phyloP scores from a whole-genome alignment of 1,284 basidiomycete genomes.

The Volvariella surrecta region DNA sequence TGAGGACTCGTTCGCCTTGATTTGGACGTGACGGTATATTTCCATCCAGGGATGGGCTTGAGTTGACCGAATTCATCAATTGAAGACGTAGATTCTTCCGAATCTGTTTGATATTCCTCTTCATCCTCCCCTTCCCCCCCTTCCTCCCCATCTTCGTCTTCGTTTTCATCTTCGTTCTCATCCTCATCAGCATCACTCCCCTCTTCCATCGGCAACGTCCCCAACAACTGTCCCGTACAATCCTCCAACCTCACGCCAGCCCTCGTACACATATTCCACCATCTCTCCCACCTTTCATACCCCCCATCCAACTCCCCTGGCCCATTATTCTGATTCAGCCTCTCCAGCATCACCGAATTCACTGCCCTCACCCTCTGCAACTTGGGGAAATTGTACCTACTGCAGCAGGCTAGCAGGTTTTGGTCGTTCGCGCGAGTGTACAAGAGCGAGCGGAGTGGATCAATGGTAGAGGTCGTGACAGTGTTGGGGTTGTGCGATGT shows the following conservation, averaged over 20 bases:
- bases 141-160: slow-evolving; percentile 17
- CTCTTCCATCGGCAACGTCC: slow-evolving; percentile 43
- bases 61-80: too few relatives aligned
- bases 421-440: slow-evolving; percentile 53
- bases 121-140: slow-evolving; percentile 23
- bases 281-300: slow-evolving; percentile 57
- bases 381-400: slow-evolving; percentile 46
- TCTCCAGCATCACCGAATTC: slow-evolving; percentile 42
- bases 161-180: slow-evolving; percentile 23
- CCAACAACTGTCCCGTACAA: slow-evolving; percentile 53
- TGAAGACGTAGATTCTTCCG: slow-evolving; percentile 9
- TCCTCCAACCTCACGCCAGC: slow-evolving; percentile 53
- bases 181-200: slow-evolving; percentile 19
- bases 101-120: slow-evolving; percentile 16
- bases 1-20: slow-evolving; percentile 15
- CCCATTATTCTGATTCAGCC: slow-evolving; percentile 44
- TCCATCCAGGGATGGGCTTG: slow-evolving; percentile 9
- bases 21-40: slow-evolving; percentile 13
- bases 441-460: slow-evolving; percentile 22
- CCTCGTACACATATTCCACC: slow-evolving; percentile 45
- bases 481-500: too few relatives aligned
- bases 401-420: slow-evolving; percentile 47
- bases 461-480: slow-evolving; percentile 15
- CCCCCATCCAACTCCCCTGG: slow-evolving; percentile 31
- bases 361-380: slow-evolving; percentile 50